Evolutionary conservation across 306 rosid species (phyloP), one percentile per base, ranked within the genome.

Genomic region (Chamaecrista fasciculata): DNA sequence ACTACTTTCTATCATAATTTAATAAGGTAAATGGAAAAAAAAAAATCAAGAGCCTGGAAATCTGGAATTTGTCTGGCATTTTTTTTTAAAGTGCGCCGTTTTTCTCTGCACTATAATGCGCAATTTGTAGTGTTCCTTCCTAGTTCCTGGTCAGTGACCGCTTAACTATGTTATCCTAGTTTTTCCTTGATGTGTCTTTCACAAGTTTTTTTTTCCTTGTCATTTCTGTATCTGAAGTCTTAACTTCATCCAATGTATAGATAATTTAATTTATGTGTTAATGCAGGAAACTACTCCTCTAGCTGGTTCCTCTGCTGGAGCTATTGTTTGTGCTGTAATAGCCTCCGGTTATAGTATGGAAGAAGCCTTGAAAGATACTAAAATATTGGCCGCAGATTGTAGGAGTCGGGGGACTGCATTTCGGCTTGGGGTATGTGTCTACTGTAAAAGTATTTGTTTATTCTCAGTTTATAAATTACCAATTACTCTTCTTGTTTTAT

Each of bases 261-360:
- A 4, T 42, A 37, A 50, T 31, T 23, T 6, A 52, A 50, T 75
- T 47, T 69, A 10, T 79, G 39, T 64, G 43, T 65, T 31, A 69
- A 75, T 77, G 53, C 76, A 92, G 98, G 97, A 90, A 67, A 88
- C 90, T 33, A 93, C 98, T 15, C 98, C 98, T 9, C 79, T 90
- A 81, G 92, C 98, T 63, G 98, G 98, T 86, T 89, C 98, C 43
- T 94, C 98, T 4, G 98, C 98, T 2, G 98, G 98, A 44, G 97
- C 97, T 40, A 94, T 94, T 78, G 90, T 88, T 31, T 94, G 97
- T 78, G 98, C 96, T 11, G 96, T 87, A 53, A 72, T 94, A 82
- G 97, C 98, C n/a, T 94, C 96, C 1, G 98, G 98, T 66, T 86
- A 90, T 23, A 88, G 84, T 50, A 86, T 94, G 96, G 82, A 85